phyloP scores from a whole-genome alignment of 108 stramenopile genomes.

The Cyclotella atomus region DNA sequence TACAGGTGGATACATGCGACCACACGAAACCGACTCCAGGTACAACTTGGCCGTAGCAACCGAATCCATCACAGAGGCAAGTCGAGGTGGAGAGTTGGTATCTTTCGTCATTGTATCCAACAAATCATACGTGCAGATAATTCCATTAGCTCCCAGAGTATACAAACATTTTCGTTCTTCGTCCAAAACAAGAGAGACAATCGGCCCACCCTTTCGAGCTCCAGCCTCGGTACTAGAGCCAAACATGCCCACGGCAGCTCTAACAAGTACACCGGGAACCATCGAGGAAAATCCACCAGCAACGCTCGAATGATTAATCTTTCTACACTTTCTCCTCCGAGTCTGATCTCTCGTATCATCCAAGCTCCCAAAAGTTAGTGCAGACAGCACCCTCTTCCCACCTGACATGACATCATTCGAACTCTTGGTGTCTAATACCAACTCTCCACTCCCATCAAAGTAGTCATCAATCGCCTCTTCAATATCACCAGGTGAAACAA shows the following conservation, averaged over 20 bases:
- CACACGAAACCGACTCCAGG: constrained; percentile 72
- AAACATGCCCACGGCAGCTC: constrained; percentile 53
- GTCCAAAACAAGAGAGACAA: constrained; percentile 72
- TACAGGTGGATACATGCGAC: constrained; percentile 68
- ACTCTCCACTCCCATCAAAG: constrained; percentile 43
- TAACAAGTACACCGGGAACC: constrained; percentile 66
- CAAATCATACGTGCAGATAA: constrained; percentile 81
- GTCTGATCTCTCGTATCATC: constrained; percentile 8
- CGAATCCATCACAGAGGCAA: constrained; percentile 66
- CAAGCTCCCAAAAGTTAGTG: constrained; percentile 50
- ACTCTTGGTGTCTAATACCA: background rate
- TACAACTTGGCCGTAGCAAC: constrained; percentile 72
- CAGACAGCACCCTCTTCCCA: constrained; percentile 63
- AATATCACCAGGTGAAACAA: background rate
- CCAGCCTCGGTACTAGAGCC: constrained; percentile 57
- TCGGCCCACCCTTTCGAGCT: constrained; percentile 66
- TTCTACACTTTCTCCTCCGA: constrained; percentile 80
- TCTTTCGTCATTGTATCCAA: constrained; percentile 14
- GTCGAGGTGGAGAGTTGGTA: constrained; percentile 30
- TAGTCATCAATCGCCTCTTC: constrained; percentile 48
- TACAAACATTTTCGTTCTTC: constrained; percentile 76
- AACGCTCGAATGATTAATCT: constrained; percentile 72
- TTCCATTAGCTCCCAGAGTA: constrained; percentile 73
- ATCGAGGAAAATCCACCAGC: constrained; percentile 47
- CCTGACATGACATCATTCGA: constrained; percentile 23